Percentiles rank a stretch among this genome's conserved stretches.
Evolutionary conservation across 2,329 filamentous ascomycete species (phyloP).

Genomic region (Alternaria solani): DNA sequence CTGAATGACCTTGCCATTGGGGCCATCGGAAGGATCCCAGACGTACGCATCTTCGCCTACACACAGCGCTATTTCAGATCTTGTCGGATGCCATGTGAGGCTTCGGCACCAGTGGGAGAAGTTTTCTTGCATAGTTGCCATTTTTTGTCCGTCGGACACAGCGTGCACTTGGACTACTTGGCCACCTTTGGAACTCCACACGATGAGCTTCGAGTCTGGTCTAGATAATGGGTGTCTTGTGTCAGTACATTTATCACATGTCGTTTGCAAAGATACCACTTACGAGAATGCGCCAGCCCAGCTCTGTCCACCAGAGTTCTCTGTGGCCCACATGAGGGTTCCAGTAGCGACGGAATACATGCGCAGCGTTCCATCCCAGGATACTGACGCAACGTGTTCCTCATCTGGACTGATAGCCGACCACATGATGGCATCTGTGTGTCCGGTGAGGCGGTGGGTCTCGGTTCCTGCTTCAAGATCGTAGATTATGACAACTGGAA

Average conservation of each 20-base stretch:
- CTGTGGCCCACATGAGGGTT: constrained; percentile 28
- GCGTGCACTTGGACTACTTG: constrained; percentile 26
- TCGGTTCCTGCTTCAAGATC: constrained; percentile 27
- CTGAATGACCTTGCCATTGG: constrained; percentile 27
- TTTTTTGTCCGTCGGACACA: constrained; percentile 23
- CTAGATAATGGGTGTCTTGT: neutral
- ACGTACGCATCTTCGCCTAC: constrained; percentile 28
- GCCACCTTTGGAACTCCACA: constrained; percentile 32
- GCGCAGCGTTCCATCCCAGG: constrained; percentile 42
- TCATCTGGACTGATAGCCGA: constrained; percentile 35
- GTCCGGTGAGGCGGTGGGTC: constrained; percentile 29
- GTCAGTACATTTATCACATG: neutral
- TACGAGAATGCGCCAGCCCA: constrained; percentile 39
- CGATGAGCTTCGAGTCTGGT: constrained; percentile 34
- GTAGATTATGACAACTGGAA: constrained; percentile 30
- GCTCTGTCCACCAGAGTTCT: constrained; percentile 25
- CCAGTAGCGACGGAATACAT: constrained; percentile 34
- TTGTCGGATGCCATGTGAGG: constrained; percentile 37
- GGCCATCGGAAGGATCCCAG: constrained; percentile 34
- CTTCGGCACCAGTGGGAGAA: constrained; percentile 29
- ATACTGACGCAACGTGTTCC: constrained; percentile 32
- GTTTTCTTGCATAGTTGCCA: constrained; percentile 22
- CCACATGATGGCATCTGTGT: constrained; percentile 41
- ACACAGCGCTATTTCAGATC: constrained; percentile 32
- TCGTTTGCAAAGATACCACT: neutral